phyloP scores from a whole-genome alignment of 371 early-diverging fungal genomes.

The Apophysomyces variabilis region DNA sequence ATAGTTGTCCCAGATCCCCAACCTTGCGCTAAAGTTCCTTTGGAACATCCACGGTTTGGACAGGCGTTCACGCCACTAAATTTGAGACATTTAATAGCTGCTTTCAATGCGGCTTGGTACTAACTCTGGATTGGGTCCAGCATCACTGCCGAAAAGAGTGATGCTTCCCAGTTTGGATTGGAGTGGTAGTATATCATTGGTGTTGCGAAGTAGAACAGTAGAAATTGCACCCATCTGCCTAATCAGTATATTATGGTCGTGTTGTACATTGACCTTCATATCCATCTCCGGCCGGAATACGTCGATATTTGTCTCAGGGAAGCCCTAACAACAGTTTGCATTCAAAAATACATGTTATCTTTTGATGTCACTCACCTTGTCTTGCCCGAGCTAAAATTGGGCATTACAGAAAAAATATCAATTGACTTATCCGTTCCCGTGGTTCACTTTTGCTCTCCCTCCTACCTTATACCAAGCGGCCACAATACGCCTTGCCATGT shows the following conservation, averaged over 20 bases:
- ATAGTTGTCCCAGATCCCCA: slow-evolving; percentile 68
- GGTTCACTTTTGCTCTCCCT: neutral
- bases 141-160: slow-evolving; percentile 61
- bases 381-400: slow-evolving; percentile 16
- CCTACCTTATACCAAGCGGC: slow-evolving; percentile 55
- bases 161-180: slow-evolving; percentile 25
- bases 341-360: neutral
- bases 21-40: slow-evolving; percentile 63
- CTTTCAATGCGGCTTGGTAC: neutral
- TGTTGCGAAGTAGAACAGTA: slow-evolving; percentile 52
- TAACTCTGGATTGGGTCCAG: slow-evolving; percentile 33
- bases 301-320: slow-evolving; percentile 43
- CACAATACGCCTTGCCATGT: slow-evolving; percentile 63
- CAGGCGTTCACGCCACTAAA: slow-evolving; percentile 30
- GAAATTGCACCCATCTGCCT: slow-evolving; percentile 57
- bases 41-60: slow-evolving; percentile 32
- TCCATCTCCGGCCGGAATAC: slow-evolving; percentile 23
- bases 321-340: slow-evolving; percentile 24
- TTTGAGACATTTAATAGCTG: neutral
- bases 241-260: slow-evolving; percentile 38
- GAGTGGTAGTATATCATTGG: slow-evolving; percentile 44
- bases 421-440: neutral
- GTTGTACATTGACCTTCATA: slow-evolving; percentile 45
- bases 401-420: too few relatives aligned
- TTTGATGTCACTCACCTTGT: neutral